Percentiles rank a stretch among this genome's conserved stretches.
phyloP scores from a whole-genome alignment of 306 rosid genomes.

The Abrus precatorius region DNA sequence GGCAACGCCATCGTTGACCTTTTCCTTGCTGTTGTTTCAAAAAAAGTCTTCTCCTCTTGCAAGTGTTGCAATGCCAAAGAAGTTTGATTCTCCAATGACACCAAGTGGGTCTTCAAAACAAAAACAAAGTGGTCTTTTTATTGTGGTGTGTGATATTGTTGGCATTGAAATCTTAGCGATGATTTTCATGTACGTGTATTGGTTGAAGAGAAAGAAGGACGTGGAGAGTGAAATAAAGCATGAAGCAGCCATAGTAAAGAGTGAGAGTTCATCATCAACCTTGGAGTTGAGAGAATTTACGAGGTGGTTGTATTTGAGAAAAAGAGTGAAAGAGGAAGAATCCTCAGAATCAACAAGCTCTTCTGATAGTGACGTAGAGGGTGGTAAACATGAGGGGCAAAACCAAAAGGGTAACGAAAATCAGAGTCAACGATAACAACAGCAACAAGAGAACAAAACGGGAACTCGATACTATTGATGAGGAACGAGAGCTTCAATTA shows the following conservation, averaged over 20 bases:
- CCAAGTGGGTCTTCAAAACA: conserved; percentile 42
- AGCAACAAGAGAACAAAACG: conserved; percentile 53
- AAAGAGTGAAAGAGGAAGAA: conserved; percentile 62
- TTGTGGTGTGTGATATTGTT: conserved; percentile 72
- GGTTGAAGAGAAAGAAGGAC: conserved; percentile 60
- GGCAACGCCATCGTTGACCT: conserved; percentile 67
- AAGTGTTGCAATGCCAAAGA: conserved; percentile 71
- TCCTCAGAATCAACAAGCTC: conserved; percentile 53
- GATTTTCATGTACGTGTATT: conserved; percentile 63
- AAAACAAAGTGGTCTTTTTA: conserved; percentile 62
- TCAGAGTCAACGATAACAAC: conserved; percentile 32
- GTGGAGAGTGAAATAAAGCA: conserved; percentile 45
- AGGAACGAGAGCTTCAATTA: conserved; percentile 77
- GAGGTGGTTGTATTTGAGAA: conserved; percentile 46
- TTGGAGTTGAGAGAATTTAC: too few relatives aligned
- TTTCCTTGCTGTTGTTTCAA: conserved; percentile 61
- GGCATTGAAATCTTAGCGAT: conserved; percentile 65
- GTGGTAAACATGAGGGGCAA: neutral
- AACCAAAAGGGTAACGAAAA: conserved; percentile 41
- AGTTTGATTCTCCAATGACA: neutral
- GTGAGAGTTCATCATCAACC: too few relatives aligned
- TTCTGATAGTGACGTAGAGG: conserved; percentile 51
- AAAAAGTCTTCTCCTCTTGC: conserved; percentile 76
- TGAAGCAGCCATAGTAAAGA: conserved; percentile 46
- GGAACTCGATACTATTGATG: conserved; percentile 85